Percentiles rank a stretch among this genome's conserved stretches.
These are phyloP conservation scores for Podospora didyma DNA, from an alignment of 495 filamentous ascomycete species.

Conservation along the genomic window DNA sequence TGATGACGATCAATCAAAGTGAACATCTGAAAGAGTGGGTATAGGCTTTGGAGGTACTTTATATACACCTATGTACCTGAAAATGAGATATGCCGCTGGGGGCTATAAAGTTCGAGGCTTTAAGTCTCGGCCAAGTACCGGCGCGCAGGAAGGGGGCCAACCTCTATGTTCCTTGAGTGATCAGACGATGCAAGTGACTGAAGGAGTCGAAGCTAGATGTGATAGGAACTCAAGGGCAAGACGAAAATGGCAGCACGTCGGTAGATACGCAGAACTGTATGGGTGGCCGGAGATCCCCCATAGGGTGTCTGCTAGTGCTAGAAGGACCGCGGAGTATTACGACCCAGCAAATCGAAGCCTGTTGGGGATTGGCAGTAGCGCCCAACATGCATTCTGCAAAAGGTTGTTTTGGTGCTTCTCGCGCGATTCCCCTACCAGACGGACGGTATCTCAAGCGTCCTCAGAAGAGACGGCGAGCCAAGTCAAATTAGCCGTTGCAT, in stretches of 20 bases:
- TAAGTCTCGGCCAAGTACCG: too few species aligned
- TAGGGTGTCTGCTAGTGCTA: conserved; percentile 2
- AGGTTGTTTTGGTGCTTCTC: not conserved
- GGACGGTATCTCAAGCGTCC: conserved; percentile 5
- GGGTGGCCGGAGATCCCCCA: too few species aligned
- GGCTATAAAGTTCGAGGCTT: too few species aligned
- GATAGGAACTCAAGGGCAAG: not conserved
- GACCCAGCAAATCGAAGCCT: conserved; percentile 8
- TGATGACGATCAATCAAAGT: too few species aligned
- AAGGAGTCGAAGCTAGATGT: not conserved
- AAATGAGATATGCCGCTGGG: too few species aligned
- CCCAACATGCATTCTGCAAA: not conserved
- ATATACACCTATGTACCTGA: too few species aligned
- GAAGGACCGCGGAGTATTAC: not conserved
- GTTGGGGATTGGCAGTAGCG: not conserved
- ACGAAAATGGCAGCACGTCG: not conserved
- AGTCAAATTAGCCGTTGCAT: conserved; percentile 18
- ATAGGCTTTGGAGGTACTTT: too few species aligned
- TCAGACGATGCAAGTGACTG: not conserved
- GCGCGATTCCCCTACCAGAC: conserved; percentile 3
- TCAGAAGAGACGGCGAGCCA: not conserved
- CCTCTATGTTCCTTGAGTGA: too few species aligned
- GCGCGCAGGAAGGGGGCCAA: too few species aligned
- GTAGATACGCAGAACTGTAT: conserved; percentile 1
- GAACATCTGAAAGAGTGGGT: too few species aligned